Evolutionary conservation across 2,329 filamentous ascomycete genomes (phyloP), one percentile per base, ranked within the genome.

Genomic region (Calycina marina): DNA sequence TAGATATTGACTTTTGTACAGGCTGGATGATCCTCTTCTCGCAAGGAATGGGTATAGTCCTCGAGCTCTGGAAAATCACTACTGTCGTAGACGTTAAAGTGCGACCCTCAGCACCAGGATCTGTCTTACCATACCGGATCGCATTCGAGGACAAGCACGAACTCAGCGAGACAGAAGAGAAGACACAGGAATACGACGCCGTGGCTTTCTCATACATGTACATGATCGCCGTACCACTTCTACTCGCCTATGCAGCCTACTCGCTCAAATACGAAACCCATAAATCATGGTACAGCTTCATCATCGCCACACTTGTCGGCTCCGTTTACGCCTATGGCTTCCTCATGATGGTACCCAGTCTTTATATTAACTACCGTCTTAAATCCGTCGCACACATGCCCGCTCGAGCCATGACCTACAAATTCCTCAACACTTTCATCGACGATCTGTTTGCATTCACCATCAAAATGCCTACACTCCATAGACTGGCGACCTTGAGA

Each of bases 331-430:
- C 90, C 0, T 98, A 98, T 54, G 90, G 90, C 4, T 98, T 98
- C 67, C 62, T 98, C 40, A 93, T 98, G 85, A 98, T 98, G 90
- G 80, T 98, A 6, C 90, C 90, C 10, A 80, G 76, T 38, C 66
- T 98, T 18, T 98, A 96, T 63, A 98, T 98, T 72, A 98, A 98
- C 68, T 98, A 98, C 65, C 77, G 88, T 9, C 72, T 98, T 45
- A 93, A 88, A 68, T 79, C 76, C 45, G 83, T 96, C 18, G 90
- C 90, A 8, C 90, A 98, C 60, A 93, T 98, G 88, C 86, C 90
- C 1, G 83, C 69, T 45, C 88, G 84, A 61, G 85, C 90, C 29
- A 90, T 98, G 84, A 88, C 77, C 56, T 94, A 94, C 70, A 94
- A 96, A 62, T 93, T 93, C 60, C 63, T 96, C 43, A 94, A 96